These are phyloP conservation scores for Coemansia sp. DNA, from an alignment of 192 early-diverging fungal species.

Conservation along the genomic window DNA sequence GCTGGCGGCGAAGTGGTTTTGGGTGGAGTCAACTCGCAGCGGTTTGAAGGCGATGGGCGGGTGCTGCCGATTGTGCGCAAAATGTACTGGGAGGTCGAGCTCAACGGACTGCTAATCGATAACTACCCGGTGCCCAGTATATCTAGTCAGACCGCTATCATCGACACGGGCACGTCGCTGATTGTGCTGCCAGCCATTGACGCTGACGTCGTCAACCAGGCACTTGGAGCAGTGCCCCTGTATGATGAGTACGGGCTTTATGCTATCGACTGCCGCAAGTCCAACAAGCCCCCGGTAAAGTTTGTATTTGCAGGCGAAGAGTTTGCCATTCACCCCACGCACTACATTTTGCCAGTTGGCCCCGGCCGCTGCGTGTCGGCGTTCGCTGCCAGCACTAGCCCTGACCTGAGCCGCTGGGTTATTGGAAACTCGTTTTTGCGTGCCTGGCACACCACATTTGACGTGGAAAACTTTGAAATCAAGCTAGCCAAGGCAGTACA, in stretches of 20 bases:
- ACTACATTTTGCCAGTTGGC: slow-evolving; percentile 45
- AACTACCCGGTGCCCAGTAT: slow-evolving; percentile 21
- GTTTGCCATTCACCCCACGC: slow-evolving; percentile 38
- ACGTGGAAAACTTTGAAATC: slow-evolving; percentile 42
- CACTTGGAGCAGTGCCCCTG: slow-evolving; percentile 42
- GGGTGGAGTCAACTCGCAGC: slow-evolving; percentile 34
- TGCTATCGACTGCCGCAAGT: slow-evolving; percentile 37
- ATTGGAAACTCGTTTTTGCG: slow-evolving; percentile 54
- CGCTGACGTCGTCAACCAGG: slow-evolving; percentile 43
- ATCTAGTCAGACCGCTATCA: slow-evolving; percentile 50
- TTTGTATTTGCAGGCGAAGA: slow-evolving; percentile 36
- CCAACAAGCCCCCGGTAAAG: slow-evolving; percentile 38
- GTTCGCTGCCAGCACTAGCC: slow-evolving; percentile 65
- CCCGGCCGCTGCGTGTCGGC: slow-evolving; percentile 39
- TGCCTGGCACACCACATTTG: slow-evolving; percentile 50
- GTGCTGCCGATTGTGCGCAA: slow-evolving; percentile 54
- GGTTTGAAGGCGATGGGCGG: slow-evolving; percentile 41
- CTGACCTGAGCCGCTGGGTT: slow-evolving; percentile 51
- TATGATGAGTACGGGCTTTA: slow-evolving; percentile 40
- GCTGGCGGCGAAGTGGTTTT: slow-evolving; percentile 50
- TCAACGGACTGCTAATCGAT: slow-evolving; percentile 45
- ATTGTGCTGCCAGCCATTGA: slow-evolving; percentile 48
- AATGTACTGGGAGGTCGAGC: slow-evolving; percentile 58
- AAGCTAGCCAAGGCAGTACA: slow-evolving; percentile 36
- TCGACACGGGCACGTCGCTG: slow-evolving; percentile 62